Conservation (phyloP, 495 filamentous ascomycete species). For the Tuber melanosporum region DNA sequence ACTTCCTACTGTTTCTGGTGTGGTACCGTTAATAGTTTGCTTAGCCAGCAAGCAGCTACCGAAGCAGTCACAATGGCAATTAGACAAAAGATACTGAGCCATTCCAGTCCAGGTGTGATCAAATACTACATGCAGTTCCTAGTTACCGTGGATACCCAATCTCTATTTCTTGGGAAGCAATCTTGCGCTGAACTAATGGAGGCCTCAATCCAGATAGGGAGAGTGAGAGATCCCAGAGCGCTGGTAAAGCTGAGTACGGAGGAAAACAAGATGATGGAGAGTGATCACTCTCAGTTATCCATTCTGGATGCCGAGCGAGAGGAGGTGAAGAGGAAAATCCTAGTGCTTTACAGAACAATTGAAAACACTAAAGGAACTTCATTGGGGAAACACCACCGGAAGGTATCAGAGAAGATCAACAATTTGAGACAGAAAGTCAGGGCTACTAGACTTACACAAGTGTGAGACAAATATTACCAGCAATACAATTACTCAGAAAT, state of each 20-base stretch:
- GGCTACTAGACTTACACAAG: neutral
- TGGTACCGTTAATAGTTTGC: neutral
- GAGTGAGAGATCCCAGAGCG: neutral
- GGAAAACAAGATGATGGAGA: neutral
- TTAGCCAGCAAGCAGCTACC: neutral
- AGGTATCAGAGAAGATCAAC: neutral
- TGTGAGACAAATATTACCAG: neutral
- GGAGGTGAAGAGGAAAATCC: neutral
- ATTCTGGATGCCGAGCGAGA: neutral
- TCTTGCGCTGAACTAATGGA: neutral
- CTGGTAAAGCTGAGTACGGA: neutral
- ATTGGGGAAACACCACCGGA: neutral
- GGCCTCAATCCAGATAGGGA: neutral
- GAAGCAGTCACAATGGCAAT: neutral
- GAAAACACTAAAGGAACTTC: neutral
- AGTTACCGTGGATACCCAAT: neutral
- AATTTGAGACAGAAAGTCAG: neutral
- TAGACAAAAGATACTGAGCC: neutral
- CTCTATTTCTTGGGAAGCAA: neutral
- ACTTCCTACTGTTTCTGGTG: neutral
- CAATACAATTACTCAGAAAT: neutral
- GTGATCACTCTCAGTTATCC: neutral
- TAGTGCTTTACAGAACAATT: neutral
- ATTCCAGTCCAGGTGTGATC: neutral
- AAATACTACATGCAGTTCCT: neutral